Conservation (phyloP, 305 asterid genomes). For the Fraxinus ornus region DNA sequence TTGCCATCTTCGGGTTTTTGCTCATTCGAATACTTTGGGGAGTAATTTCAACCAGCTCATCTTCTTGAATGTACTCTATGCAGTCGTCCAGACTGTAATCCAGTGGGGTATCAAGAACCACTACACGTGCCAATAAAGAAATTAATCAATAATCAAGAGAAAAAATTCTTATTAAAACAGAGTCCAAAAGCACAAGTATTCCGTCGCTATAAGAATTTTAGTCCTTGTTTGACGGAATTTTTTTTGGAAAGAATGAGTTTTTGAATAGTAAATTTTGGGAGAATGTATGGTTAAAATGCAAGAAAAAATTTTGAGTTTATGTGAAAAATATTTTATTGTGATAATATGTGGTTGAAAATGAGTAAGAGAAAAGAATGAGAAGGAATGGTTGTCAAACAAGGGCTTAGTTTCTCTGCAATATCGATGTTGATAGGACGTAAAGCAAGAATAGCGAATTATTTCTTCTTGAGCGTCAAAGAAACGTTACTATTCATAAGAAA, state of each 20-base stretch:
- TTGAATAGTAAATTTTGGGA: not conserved
- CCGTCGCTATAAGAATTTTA: not conserved
- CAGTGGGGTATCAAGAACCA: slow-evolving; percentile 81
- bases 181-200: slow-evolving; percentile 1
- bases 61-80: slow-evolving; percentile 99
- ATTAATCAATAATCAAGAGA: slow-evolving; percentile 2
- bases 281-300: not conserved
- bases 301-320: not conserved
- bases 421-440: not conserved
- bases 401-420: not conserved
- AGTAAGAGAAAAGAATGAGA: not conserved
- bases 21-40: slow-evolving; percentile 88
- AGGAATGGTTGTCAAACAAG: not conserved
- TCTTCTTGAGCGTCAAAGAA: not conserved
- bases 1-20: slow-evolving; percentile 70
- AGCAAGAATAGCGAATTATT: not conserved
- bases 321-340: not conserved
- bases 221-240: not conserved
- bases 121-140: slow-evolving; percentile 36
- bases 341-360: too few species aligned
- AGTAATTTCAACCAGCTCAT: slow-evolving; percentile 94
- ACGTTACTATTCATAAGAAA: not conserved
- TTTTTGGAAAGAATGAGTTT: not conserved
- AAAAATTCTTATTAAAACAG: not conserved
- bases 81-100: slow-evolving; percentile 96